Evolutionary conservation across 768 basidiomycete genomes (phyloP), one percentile per base, ranked within the genome.

Genomic region (Naganishia onofrii): DNA sequence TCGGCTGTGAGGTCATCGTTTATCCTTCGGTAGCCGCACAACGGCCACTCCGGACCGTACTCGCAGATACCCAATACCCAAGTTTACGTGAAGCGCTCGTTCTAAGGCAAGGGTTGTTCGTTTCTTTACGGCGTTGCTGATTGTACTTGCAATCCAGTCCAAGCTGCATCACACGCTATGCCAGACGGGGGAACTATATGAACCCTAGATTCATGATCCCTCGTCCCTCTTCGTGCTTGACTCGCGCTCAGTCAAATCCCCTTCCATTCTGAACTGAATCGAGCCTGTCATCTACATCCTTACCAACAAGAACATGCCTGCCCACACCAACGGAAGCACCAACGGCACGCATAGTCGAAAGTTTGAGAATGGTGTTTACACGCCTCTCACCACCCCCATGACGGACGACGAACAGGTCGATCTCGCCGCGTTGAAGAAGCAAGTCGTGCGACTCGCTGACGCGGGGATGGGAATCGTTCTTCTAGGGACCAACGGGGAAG

Each of bases 331-430:
- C 70, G 64, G 56, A 10, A 2, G 19, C 28, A 67, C 15, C 42
- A 58, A 51, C 23, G 58, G 34, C 34, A 52, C 60, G 28, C 28
- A 70, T 42, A 52, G 70, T 46, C 69, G 73, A 60, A 70, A 74
- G 21, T 79, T 78, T 74, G 87, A 88, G 1, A 83, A 86, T 38
- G 90, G 90, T 5, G 84, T 88, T 68, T 91, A 91, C 76, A 88
- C 90, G 29, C 91, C 91, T 13, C 87, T 91, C 3, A 87, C 91
- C 66, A 83, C 82, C 6, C 80, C 82, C 15, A 82, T 93, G 53
- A 90, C 88, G 79, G 87, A 89, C 73, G 85, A 87, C 57, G 83
- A 89, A 73, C 86, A 89, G 32, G 81, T 93, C 64, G 89, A 94
- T 74, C 79, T 88, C 17, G 83, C 83, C 0, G 84, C 89, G 13